phyloP scores from a whole-genome alignment of 768 basidiomycete genomes.

The Panaeolus papilionaceus region DNA sequence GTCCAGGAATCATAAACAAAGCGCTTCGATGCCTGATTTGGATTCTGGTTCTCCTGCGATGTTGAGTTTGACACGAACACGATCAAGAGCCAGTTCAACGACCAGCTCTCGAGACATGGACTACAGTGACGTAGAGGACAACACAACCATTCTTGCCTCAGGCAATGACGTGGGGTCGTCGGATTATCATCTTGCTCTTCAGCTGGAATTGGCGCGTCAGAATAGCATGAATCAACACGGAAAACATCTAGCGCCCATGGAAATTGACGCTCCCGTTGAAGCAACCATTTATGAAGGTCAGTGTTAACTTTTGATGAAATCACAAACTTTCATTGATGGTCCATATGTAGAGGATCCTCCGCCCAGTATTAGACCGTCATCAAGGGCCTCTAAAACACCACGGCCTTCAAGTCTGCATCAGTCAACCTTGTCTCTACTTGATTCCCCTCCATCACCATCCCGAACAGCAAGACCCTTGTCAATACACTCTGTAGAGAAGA shows the following conservation, averaged over 20 bases:
- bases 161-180: conserved; percentile 61
- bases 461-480: conserved; percentile 50
- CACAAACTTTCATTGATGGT: conserved; percentile 20
- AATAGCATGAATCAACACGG: conserved; percentile 83
- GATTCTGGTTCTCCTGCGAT: conserved; percentile 52
- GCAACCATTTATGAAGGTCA: conserved; percentile 83
- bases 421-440: conserved; percentile 54
- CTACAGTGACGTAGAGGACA: conserved; percentile 55
- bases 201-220: conserved; percentile 80
- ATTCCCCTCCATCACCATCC: conserved; percentile 48
- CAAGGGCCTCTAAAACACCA: conserved; percentile 50
- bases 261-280: conserved; percentile 56
- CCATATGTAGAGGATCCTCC: conserved; percentile 63
- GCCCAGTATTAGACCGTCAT: conserved; percentile 56
- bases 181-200: conserved; percentile 77
- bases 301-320: conserved; percentile 26
- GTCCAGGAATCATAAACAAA: conserved; percentile 48
- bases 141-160: conserved; percentile 42
- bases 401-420: conserved; percentile 37
- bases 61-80: conserved; percentile 41
- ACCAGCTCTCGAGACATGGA: conserved; percentile 49
- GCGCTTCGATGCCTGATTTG: conserved; percentile 49
- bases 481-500: conserved; percentile 58
- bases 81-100: conserved; percentile 28
- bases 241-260: conserved; percentile 43